Base-by-base conservation (phyloP, 305 asterid genomes). In the Plantago rigida region DNA sequence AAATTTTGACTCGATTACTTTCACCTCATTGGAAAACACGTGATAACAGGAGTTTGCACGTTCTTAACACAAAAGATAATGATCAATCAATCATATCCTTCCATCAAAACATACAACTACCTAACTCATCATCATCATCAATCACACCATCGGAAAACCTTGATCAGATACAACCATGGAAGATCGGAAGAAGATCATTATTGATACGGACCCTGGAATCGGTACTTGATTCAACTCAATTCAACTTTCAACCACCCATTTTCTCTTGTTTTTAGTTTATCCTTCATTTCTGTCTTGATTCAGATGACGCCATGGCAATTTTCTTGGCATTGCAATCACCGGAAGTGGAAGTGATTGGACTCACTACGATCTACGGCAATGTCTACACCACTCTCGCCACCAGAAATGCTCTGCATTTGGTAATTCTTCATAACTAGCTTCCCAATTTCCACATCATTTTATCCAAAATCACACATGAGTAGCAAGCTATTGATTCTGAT, bases 241-340 rank as follows among this genome's bases (percentile, higher is more conserved):
- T 24, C 26, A 50, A 0, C 22, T 41, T 47, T 53, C 14, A 15
- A 50, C 62, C 47, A 14, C 22, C 22, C 1, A 13, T 49, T 49
- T 49, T 49, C 22, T 0, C 15, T 11, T 39, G 0, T 4, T 6
- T 39, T 7, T 39, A 1, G 0, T 9, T 41, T 7, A 7, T 3
- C 13, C 3, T 41, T 39, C 44, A 6, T 12, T 54, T 11, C 12
- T 54, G 14, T 1, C 63, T 55, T 67, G 53, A 41, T 36, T 66
- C 82, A 88, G 98, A 92, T 86, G 95, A 92, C 71, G 98, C 98
- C 59, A 92, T 88, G 98, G 96, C 98, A 46, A 88, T 92, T 31
- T 88, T 92, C 64, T 48, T 92, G 84, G 98, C 98, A 44, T 68
- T 92, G 79, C 82, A 82, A 63, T 92, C 94, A 19, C 98, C 98